phyloP scores from a whole-genome alignment of 805 yeast species.

The Nakazawaea anatomiae region DNA sequence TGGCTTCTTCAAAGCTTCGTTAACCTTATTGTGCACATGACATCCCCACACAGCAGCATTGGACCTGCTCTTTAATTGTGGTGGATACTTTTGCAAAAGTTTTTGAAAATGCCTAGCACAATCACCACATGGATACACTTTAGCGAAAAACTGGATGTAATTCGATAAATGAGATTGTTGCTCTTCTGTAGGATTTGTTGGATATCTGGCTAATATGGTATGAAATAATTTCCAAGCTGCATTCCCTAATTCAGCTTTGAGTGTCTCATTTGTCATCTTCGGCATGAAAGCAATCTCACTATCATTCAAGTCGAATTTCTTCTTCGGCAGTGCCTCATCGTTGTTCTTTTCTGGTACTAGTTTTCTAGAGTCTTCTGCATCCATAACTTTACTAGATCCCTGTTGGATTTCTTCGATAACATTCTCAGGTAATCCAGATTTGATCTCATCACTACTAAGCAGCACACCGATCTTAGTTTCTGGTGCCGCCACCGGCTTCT shows the following conservation, averaged over 20 bases:
- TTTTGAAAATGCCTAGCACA: slow-evolving; percentile 88
- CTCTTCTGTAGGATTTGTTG: slow-evolving; percentile 65
- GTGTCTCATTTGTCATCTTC: slow-evolving; percentile 54
- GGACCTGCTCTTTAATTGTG: slow-evolving; percentile 70
- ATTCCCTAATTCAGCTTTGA: slow-evolving; percentile 73
- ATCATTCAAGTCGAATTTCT: slow-evolving; percentile 1
- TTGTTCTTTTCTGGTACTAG: neutral
- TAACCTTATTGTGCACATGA: slow-evolving; percentile 82
- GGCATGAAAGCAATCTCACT: slow-evolving; percentile 71
- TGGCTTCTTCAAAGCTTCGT: slow-evolving; percentile 60
- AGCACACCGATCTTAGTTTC: neutral
- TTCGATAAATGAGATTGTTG: slow-evolving; percentile 58
- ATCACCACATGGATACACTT: slow-evolving; percentile 95
- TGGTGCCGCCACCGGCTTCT: slow-evolving; percentile 1
- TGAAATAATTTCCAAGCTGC: slow-evolving; percentile 92
- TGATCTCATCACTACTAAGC: neutral
- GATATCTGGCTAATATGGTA: slow-evolving; percentile 87
- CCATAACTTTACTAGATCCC: slow-evolving; percentile 5
- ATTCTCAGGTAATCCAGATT: neutral
- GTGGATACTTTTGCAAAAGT: slow-evolving; percentile 69
- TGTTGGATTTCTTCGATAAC: no score
- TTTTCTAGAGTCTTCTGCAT: neutral
- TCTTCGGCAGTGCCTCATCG: neutral
- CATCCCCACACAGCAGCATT: slow-evolving; percentile 97
- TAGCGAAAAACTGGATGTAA: slow-evolving; percentile 73